phyloP scores from a whole-genome alignment of 345 rosid genomes.

The Hibiscus trionum region DNA sequence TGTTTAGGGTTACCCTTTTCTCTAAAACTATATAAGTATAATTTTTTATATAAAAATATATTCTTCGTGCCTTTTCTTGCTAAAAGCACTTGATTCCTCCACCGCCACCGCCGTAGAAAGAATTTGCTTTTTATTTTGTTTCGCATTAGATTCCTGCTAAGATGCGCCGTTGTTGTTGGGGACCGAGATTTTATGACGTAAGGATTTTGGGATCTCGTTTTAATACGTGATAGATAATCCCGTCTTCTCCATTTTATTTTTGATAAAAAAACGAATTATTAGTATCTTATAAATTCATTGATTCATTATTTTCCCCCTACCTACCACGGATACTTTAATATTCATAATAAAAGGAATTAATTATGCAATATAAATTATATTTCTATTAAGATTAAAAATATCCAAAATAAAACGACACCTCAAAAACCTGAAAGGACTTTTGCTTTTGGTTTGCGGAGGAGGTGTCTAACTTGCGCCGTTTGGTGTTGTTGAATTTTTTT shows the following conservation, averaged over 20 bases:
- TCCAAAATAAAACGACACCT: too few species aligned
- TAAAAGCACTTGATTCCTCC: too few species aligned
- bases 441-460: too few species aligned
- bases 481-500: background rate
- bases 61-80: too few species aligned
- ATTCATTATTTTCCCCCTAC: background rate
- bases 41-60: too few species aligned
- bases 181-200: background rate
- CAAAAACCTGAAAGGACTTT: too few species aligned
- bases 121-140: background rate
- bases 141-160: background rate
- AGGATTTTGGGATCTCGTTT: background rate
- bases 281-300: background rate
- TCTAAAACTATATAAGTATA: background rate
- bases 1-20: background rate
- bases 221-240: background rate
- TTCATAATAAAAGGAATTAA: too few species aligned
- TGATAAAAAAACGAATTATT: too few species aligned
- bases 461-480: too few species aligned
- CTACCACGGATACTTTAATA: background rate
- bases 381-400: too few species aligned
- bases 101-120: too few species aligned
- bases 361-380: too few species aligned
- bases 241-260: background rate
- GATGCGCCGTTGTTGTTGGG: background rate